Evolutionary conservation across 768 basidiomycete genomes (phyloP).

Genomic region (Lactarius akahatsu): DNA sequence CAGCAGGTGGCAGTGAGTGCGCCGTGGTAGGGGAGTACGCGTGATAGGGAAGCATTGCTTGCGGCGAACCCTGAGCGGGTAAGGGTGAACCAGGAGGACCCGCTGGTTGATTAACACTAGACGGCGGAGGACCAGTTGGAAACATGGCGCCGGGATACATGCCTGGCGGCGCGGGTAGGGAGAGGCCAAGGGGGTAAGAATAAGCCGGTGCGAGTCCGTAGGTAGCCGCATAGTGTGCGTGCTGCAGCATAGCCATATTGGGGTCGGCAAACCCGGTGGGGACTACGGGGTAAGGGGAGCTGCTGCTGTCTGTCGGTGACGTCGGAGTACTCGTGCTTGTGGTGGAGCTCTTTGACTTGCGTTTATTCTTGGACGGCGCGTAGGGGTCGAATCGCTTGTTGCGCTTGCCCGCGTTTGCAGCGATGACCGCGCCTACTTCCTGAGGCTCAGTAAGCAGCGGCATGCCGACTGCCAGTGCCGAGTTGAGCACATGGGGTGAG

Average conservation of each 20-base stretch:
- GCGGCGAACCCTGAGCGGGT: slow-evolving; percentile 15
- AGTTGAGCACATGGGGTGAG: slow-evolving; percentile 35
- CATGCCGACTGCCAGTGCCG: slow-evolving; percentile 27
- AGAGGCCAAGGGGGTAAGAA: slow-evolving; percentile 24
- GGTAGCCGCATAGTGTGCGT: slow-evolving; percentile 27
- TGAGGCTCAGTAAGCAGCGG: slow-evolving; percentile 27
- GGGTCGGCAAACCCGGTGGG: slow-evolving; percentile 23
- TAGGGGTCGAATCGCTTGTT: slow-evolving; percentile 39
- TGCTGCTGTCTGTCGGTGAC: slow-evolving; percentile 22
- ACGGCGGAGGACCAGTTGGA: slow-evolving; percentile 22
- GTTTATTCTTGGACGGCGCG: slow-evolving; percentile 22
- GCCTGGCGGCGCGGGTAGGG: slow-evolving; percentile 18
- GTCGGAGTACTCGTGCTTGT: slow-evolving; percentile 20
- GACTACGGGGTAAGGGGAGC: slow-evolving; percentile 13
- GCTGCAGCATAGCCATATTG: slow-evolving; percentile 29
- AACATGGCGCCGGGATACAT: slow-evolving; percentile 13
- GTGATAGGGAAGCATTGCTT: slow-evolving; percentile 19
- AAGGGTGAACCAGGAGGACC: slow-evolving; percentile 21
- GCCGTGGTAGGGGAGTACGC: slow-evolving; percentile 5
- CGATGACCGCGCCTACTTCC: slow-evolving; percentile 21
- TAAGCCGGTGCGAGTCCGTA: slow-evolving; percentile 25
- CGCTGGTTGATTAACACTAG: neutral
- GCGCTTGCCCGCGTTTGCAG: slow-evolving; percentile 32
- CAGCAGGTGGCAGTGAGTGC: slow-evolving; percentile 7
- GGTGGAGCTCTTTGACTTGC: slow-evolving; percentile 20